A percentile compares a stretch with the other conserved stretches of the same genome.
phyloP scores from a whole-genome alignment of 305 asterid genomes.

The Salvia sclarea region DNA sequence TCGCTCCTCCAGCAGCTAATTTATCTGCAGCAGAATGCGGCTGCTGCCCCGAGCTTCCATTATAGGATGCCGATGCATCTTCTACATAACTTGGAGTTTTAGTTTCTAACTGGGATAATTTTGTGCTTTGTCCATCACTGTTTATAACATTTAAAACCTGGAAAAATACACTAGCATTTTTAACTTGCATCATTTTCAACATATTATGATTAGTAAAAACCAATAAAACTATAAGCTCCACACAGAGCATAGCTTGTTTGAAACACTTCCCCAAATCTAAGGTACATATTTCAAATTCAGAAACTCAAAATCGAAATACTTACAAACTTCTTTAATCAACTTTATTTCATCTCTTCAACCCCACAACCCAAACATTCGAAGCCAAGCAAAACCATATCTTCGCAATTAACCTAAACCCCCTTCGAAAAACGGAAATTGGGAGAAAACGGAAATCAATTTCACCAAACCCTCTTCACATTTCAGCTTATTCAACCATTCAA shows the following conservation, averaged over 20 bases:
- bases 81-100: slow-evolving; percentile 45
- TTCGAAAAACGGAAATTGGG: too few species aligned
- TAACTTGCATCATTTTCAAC: slow-evolving; percentile 5
- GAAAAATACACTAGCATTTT: not conserved
- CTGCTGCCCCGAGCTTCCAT: slow-evolving; percentile 44
- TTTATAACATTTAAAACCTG: slow-evolving; percentile 42
- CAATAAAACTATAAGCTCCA: not conserved
- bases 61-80: slow-evolving; percentile 46
- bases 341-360: not conserved
- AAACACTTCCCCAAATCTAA: not conserved
- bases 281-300: slow-evolving; percentile 5
- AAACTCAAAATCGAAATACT: not conserved
- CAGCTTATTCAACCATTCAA: not conserved
- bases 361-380: not conserved
- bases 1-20: slow-evolving; percentile 29
- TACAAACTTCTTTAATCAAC: not conserved
- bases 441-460: not conserved
- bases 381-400: not conserved
- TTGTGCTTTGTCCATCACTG: slow-evolving; percentile 46
- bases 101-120: slow-evolving; percentile 43
- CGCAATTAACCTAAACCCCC: too few species aligned
- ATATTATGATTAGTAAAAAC: not conserved
- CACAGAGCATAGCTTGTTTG: not conserved
- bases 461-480: not conserved
- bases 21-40: slow-evolving; percentile 38